These are phyloP conservation scores for Colletotrichum sp. DNA, from an alignment of 2,329 filamentous ascomycete genomes.

Conservation along the genomic window DNA sequence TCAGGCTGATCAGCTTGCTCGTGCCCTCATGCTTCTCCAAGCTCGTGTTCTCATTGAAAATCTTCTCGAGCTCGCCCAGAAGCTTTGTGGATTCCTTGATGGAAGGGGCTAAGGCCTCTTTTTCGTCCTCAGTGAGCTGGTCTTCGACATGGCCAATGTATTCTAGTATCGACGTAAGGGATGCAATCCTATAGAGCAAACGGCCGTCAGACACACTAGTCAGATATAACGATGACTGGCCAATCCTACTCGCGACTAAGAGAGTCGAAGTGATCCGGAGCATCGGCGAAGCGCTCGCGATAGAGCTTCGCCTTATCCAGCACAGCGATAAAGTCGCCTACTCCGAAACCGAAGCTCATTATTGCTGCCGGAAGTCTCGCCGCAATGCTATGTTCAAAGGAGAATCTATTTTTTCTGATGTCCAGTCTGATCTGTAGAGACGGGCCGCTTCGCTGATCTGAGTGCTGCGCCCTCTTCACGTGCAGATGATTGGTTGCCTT, in stretches of 20 bases:
- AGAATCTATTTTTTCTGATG: too few relatives aligned
- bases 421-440: too few relatives aligned
- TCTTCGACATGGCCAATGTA: neutral
- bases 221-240: rapidly evolving
- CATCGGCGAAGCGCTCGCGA: neutral
- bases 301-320: neutral
- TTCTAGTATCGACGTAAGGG: neutral
- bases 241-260: neutral
- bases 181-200: too few relatives aligned
- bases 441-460: too few relatives aligned
- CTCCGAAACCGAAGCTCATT: neutral
- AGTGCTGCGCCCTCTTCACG: neutral
- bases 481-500: neutral
- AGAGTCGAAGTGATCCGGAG: neutral
- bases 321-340: neutral
- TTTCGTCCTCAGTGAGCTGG: neutral
- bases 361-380: too few relatives aligned
- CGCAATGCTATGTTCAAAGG: too few relatives aligned
- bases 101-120: rapidly evolving
- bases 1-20: rapidly evolving
- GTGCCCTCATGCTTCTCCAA: neutral
- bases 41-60: neutral
- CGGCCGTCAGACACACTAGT: too few relatives aligned
- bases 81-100: neutral
- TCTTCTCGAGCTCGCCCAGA: neutral